phyloP scores from a whole-genome alignment of 306 rosid species.

The Myrica gale region DNA sequence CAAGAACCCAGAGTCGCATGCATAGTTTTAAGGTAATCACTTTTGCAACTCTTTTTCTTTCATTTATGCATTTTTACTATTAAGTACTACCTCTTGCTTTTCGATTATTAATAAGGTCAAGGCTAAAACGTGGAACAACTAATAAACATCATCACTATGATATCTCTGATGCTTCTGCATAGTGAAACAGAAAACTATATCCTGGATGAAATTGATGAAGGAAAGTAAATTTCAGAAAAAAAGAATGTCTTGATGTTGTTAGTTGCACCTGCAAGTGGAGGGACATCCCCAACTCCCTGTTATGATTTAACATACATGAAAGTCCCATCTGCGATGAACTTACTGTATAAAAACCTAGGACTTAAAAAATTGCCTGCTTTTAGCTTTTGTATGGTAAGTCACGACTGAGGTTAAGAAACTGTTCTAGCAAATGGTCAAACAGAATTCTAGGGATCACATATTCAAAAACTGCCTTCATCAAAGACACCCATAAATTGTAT shows the following conservation, averaged over 20 bases:
- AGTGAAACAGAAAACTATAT: neutral
- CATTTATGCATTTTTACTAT: neutral
- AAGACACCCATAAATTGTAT: neutral
- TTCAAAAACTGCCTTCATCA: neutral
- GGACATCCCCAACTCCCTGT: neutral
- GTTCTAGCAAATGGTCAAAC: neutral
- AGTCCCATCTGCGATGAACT: neutral
- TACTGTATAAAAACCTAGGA: neutral
- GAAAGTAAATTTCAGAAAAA: neutral
- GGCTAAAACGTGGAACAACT: neutral
- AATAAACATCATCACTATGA: neutral
- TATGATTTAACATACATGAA: neutral
- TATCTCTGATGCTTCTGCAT: neutral
- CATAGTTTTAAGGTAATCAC: constrained; percentile 72
- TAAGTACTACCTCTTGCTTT: neutral
- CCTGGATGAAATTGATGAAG: too few species aligned
- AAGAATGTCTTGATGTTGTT: neutral
- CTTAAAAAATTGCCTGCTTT: neutral
- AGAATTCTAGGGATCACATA: neutral
- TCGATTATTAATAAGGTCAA: neutral
- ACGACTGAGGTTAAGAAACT: neutral
- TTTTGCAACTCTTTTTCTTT: neutral
- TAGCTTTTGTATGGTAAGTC: neutral
- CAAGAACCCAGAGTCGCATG: constrained; percentile 76
- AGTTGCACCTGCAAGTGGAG: neutral